Percentiles rank a stretch among this genome's conserved stretches.
These are phyloP conservation scores for Ascochyta viciae-villosae DNA, from an alignment of 2,329 filamentous ascomycete genomes.

Conservation along the genomic window DNA sequence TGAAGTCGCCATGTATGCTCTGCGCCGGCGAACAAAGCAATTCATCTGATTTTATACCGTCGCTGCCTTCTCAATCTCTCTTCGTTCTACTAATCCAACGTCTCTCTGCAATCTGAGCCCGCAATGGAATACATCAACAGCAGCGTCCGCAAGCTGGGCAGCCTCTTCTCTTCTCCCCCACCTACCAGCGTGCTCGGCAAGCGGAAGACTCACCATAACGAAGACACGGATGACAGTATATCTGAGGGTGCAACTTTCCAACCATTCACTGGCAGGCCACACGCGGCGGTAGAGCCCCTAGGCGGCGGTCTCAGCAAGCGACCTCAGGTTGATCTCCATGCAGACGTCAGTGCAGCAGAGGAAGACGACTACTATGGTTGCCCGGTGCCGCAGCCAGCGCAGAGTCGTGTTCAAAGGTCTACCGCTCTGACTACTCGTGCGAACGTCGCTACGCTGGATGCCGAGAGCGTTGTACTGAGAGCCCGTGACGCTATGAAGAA, in stretches of 20 bases:
- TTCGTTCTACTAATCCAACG: too few species aligned
- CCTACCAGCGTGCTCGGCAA: background rate
- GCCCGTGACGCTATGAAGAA: background rate
- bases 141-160: background rate
- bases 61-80: background rate
- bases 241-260: background rate
- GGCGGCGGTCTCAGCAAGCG: background rate
- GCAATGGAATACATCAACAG: background rate
- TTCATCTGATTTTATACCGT: background rate
- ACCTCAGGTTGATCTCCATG: background rate
- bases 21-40: background rate
- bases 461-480: background rate
- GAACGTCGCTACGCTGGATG: background rate
- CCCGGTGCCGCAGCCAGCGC: background rate
- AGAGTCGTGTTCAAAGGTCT: background rate
- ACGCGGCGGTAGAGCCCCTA: background rate
- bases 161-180: background rate
- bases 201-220: background rate
- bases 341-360: background rate
- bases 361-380: background rate
- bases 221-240: background rate
- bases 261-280: background rate
- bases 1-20: background rate
- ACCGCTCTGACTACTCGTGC: background rate
- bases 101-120: too few species aligned